phyloP scores from a whole-genome alignment of 129 eudicot species.

The Mikania micrantha region DNA sequence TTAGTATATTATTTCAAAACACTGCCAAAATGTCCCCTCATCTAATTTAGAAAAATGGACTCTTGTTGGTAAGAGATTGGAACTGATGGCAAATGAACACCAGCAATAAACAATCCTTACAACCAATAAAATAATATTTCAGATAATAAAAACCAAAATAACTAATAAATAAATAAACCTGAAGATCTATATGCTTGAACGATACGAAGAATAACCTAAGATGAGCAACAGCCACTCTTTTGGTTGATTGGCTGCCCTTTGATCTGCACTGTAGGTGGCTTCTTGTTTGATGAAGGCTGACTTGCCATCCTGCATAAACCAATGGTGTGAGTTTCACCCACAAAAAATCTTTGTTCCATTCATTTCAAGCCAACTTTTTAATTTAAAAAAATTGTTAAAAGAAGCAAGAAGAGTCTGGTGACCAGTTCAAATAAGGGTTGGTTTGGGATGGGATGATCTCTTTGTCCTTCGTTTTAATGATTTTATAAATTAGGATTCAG shows the following conservation, averaged over 20 bases:
- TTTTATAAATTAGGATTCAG: background rate
- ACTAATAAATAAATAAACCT: background rate
- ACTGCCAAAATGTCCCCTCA: slow-evolving; percentile 18
- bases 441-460: background rate
- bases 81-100: slow-evolving; percentile 31
- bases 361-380: slow-evolving; percentile 2
- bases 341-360: background rate
- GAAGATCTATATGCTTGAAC: background rate
- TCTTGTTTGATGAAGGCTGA: slow-evolving; percentile 58
- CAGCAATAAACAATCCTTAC: slow-evolving; percentile 27
- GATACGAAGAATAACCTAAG: slow-evolving; percentile 20
- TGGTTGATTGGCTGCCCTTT: slow-evolving; percentile 65
- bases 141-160: slow-evolving; percentile 9
- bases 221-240: slow-evolving; percentile 66
- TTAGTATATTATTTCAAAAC: slow-evolving; percentile 14
- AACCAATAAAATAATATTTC: slow-evolving; percentile 19
- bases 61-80: slow-evolving; percentile 23
- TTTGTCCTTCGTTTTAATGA: background rate
- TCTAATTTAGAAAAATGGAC: slow-evolving; percentile 9
- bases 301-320: slow-evolving; percentile 54
- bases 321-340: slow-evolving; percentile 3
- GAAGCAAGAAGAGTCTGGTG: background rate
- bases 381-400: background rate
- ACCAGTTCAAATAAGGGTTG: background rate
- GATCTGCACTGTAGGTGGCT: slow-evolving; percentile 72